A percentile compares a stretch with the other conserved stretches of the same genome.
Conservation (phyloP, 2,329 filamentous ascomycete genomes). For the Microdochium paspali region DNA sequence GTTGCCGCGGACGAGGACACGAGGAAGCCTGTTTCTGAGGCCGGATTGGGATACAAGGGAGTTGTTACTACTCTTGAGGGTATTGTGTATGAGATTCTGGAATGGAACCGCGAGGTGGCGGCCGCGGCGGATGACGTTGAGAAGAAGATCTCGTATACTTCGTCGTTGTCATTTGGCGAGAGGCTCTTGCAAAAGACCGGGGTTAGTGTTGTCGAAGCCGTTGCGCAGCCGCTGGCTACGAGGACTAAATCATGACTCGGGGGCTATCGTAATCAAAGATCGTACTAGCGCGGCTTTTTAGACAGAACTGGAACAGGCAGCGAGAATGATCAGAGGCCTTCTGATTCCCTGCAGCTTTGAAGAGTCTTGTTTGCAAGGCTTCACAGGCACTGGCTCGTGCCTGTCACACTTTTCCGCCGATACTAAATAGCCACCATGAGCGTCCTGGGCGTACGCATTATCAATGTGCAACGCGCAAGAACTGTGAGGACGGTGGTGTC, state of each 20-base stretch:
- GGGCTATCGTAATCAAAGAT: too few relatives aligned
- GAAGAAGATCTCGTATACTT: conserved; percentile 22
- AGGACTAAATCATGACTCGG: neutral
- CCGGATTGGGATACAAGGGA: conserved; percentile 28
- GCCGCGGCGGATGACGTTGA: conserved; percentile 3
- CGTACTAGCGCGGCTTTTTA: too few relatives aligned
- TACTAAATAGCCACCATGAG: too few relatives aligned
- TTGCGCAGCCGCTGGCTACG: neutral
- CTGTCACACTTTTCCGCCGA: too few relatives aligned
- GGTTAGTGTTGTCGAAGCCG: neutral
- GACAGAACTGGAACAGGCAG: too few relatives aligned
- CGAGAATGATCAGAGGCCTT: too few relatives aligned
- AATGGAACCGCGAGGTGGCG: conserved; percentile 29
- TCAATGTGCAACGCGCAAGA: too few relatives aligned
- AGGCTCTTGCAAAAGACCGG: conserved; percentile 22
- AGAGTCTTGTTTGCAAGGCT: too few relatives aligned
- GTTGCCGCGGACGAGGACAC: conserved; percentile 22
- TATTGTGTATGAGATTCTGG: conserved; percentile 27
- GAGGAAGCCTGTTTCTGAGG: conserved; percentile 19
- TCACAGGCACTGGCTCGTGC: too few relatives aligned
- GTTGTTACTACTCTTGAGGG: conserved; percentile 28
- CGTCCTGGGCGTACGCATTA: too few relatives aligned
- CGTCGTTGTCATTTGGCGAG: conserved; percentile 26
- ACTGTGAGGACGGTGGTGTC: too few relatives aligned
- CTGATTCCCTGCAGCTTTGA: too few relatives aligned